Base-by-base conservation (phyloP, 176 grass and related monocot species). In the Eleusine coracana region DNA sequence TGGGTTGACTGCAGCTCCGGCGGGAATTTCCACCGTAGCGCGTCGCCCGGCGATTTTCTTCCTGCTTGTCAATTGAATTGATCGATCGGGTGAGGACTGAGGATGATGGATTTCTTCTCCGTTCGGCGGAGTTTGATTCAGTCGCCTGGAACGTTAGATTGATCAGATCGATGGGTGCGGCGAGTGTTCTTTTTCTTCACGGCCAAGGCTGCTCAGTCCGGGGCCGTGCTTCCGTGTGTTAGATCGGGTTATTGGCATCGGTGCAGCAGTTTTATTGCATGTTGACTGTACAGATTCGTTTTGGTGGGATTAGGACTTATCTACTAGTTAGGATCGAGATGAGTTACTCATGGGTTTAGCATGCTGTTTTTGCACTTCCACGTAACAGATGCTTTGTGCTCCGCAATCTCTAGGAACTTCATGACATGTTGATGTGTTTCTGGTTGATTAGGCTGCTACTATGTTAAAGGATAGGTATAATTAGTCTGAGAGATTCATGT, bases 51-150 rank as follows among this genome's bases (percentile, higher is more conserved):
- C 29, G 9, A 12, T 38, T 66, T 40, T 1, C 46, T 73, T 5
- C 20, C 34, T 23, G 48, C 13, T 20, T 11, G 60, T 63, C 29
- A 23, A 63, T 5, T 13, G 2, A 27, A 63, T 29, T 5, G 54
- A 11, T 80, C 51, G 49, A 80, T 80, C 78, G 23, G n/a, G 41
- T 62, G 40, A 83, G 34, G 7, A 34, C 31, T 2, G 31, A 34
- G 31, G 1, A 49, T 8, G 29, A 3, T 14, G 6, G 18, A 1
- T 5, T 48, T 51, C 2, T n/a, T 29, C 13, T 38, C 2, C 39
- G 29, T 9, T 17, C 11, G n/a, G 54, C 1, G 70, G 18, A 41
- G 5, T 12, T 64, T 17, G 59, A 39, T 74, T 37, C 14, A 13
- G 18, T 51, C 28, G 40, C 7, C 29, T 36, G 56, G 72, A 5